Evolutionary conservation across 2,329 filamentous ascomycete genomes (phyloP).

Genomic region (Metarhizium album): DNA sequence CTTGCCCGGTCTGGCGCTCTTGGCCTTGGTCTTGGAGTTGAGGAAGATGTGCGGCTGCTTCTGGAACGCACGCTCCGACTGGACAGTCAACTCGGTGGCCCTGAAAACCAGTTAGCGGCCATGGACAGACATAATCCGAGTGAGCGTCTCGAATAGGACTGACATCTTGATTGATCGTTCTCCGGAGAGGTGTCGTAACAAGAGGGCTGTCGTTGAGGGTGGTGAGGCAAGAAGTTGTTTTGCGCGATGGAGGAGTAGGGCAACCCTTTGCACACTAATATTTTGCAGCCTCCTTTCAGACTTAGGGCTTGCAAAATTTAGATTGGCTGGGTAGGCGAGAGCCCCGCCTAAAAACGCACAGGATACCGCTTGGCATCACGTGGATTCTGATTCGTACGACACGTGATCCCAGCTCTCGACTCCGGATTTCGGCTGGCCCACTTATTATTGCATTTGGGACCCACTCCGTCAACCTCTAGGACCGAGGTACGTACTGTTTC

Average conservation of each 20-base stretch:
- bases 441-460: neutral
- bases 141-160: constrained; percentile 16
- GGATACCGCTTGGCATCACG: constrained; percentile 11
- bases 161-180: constrained; percentile 34
- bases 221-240: constrained; percentile 24
- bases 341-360: constrained; percentile 3
- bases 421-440: neutral
- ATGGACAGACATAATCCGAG: constrained; percentile 4
- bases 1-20: constrained; percentile 80
- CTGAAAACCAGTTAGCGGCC: constrained; percentile 43
- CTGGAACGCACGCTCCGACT: constrained; percentile 99
- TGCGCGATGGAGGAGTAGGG: constrained; percentile 28
- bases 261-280: constrained; percentile 23
- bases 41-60: constrained; percentile 99
- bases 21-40: constrained; percentile 87
- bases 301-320: constrained; percentile 33
- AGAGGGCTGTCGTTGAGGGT: constrained; percentile 28
- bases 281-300: constrained; percentile 20
- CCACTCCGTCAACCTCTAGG: neutral
- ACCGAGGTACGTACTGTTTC: constrained; percentile 10
- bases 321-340: constrained; percentile 22
- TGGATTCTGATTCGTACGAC: constrained; percentile 11
- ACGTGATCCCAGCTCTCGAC: neutral
- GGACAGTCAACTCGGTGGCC: constrained; percentile 98
- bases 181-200: constrained; percentile 27